Conservation (phyloP, 2,329 filamentous ascomycete species). For the Diaporthe sp. region DNA sequence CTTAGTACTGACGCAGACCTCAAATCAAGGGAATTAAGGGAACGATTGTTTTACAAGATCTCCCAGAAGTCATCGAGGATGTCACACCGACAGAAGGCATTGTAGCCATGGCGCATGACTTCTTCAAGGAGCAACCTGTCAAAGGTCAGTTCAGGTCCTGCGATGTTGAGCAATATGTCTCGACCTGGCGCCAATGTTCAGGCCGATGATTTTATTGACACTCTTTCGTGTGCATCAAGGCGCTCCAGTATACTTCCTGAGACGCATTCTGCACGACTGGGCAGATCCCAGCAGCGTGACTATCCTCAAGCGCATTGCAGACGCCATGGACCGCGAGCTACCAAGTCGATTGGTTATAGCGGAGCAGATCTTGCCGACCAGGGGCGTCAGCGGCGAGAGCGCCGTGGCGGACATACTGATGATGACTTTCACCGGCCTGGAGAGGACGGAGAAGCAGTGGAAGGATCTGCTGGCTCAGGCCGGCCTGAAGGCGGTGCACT, state of each 20-base stretch:
- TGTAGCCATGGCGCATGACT: conserved; percentile 27
- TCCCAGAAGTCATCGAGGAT: background rate
- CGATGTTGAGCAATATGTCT: background rate
- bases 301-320: conserved; percentile 34
- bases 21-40: background rate
- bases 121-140: conserved; percentile 30
- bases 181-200: background rate
- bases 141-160: background rate
- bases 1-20: background rate
- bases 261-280: conserved; percentile 41
- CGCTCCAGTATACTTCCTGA: conserved; percentile 43
- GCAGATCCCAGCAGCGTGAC: conserved; percentile 26
- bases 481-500: conserved; percentile 3
- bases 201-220: background rate
- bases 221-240: conserved; percentile 20
- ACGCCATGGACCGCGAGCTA: conserved; percentile 38
- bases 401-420: conserved; percentile 41
- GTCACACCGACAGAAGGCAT: conserved; percentile 1
- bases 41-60: conserved; percentile 20
- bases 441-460: conserved; percentile 38
- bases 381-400: background rate
- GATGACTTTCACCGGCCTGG: conserved; percentile 39
- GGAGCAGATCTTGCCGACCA: conserved; percentile 41
- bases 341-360: conserved; percentile 41
- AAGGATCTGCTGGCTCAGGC: conserved; percentile 25